Base-by-base conservation (phyloP, 2,329 filamentous ascomycete species). In the Coniochaeta hoffmannii region DNA sequence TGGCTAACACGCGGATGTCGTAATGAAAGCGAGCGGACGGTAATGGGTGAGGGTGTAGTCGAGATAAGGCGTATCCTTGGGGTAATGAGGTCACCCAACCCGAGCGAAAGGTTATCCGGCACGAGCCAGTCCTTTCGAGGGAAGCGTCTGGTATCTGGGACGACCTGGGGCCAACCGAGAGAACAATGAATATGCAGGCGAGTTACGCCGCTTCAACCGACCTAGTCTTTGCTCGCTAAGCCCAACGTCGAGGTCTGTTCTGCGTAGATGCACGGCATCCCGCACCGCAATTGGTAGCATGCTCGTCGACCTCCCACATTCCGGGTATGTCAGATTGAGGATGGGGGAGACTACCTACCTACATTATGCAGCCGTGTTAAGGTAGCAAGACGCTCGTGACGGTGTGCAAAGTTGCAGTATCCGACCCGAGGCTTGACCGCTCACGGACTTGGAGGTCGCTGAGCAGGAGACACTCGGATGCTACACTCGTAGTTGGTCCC, bases 1-100 rank as follows among this genome's bases (percentile, higher is more conserved):
- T 28, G 24, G 19, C 41, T 46, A 15, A 8, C 24, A 53, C 52
- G 17, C 35, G 22, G 24, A 38, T 53, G 51, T 17, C 38, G 51
- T 38, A 53, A 36, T 15, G 34, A n/a, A 44, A 36, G 36, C 50
- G 6, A 44, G 52, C 24, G 24, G 26, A 22, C 22, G n/a, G n/a
- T 26, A 28, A 34, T 28, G 8, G 22, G 31, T 38, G 50, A 53
- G 50, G 32, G 50, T 28, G 32, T 34, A 22, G 15, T 28, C 22
- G 19, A 26, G 41, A 46, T 46, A 46, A 46, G 41, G 22, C 41
- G 24, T 14, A 28, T 28, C 12, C 15, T 53, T 22, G 50, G 50
- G 32, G 31, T 51, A 28, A 53, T 53, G 50, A 53, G 50, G 50
- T 53, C 50, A 53, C 32, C 28, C 32, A 34, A 28, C 30, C 50